Conservation (phyloP, 176 grass and related monocot species). For the Elaeis guineensis region DNA sequence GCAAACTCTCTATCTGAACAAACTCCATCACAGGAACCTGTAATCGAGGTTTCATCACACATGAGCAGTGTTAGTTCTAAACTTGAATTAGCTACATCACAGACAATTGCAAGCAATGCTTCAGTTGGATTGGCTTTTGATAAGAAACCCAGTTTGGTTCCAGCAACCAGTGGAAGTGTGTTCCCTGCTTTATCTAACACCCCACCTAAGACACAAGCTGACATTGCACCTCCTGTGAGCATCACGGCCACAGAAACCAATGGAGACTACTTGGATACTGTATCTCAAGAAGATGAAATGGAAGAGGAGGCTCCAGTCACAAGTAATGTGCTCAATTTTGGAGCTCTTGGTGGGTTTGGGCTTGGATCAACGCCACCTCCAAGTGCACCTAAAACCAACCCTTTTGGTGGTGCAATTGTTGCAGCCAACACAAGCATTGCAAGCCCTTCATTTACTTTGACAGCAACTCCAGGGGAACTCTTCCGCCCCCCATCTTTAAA, state of each 20-base stretch:
- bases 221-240: conserved; percentile 15
- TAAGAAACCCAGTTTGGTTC: conserved; percentile 34
- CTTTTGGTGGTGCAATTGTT: conserved; percentile 68
- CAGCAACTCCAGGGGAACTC: conserved; percentile 51
- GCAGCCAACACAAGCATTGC: conserved; percentile 36
- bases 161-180: conserved; percentile 15
- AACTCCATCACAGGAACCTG: conserved; percentile 25
- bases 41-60: conserved; percentile 20
- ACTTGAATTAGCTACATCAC: conserved; percentile 35
- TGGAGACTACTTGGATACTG: conserved; percentile 20
- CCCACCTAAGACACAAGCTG: conserved; percentile 15
- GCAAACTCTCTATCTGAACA: conserved; percentile 16
- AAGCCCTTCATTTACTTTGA: conserved; percentile 38
- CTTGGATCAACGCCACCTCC: conserved; percentile 54
- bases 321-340: conserved; percentile 50
- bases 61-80: conserved; percentile 31
- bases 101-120: conserved; percentile 22
- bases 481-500: conserved; percentile 74
- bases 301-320: conserved; percentile 72
- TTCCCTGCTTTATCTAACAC: conserved; percentile 1
- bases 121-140: conserved; percentile 20
- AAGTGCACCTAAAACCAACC: conserved; percentile 63
- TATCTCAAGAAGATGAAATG: conserved; percentile 87
- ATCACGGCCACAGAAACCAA: conserved; percentile 35
- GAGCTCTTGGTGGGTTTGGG: conserved; percentile 72